Evolutionary conservation across 1,139 yeast species (phyloP).

Genomic region (Sugiyamaella pinicola): DNA sequence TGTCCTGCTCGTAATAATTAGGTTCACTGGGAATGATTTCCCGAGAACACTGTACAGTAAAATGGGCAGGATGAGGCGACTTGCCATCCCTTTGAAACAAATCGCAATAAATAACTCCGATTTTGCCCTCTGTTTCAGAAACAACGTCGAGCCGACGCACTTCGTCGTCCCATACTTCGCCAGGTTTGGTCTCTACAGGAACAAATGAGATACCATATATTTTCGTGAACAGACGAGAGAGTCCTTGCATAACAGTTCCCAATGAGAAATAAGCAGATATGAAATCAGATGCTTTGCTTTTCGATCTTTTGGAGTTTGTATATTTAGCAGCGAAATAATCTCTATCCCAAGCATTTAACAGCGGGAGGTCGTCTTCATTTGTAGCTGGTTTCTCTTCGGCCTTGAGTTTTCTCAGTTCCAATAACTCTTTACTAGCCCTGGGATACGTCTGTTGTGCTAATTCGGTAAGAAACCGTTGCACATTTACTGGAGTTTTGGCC

Average conservation of each 20-base stretch:
- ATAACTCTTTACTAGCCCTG: slow-evolving; percentile 63
- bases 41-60: slow-evolving; percentile 94
- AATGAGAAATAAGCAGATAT: slow-evolving; percentile 65
- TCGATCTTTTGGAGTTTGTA: slow-evolving; percentile 37
- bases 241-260: slow-evolving; percentile 84
- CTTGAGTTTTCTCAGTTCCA: slow-evolving; percentile 36
- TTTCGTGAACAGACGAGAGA: slow-evolving; percentile 65
- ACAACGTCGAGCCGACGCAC: slow-evolving; percentile 80
- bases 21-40: slow-evolving; percentile 58
- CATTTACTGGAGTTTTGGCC: slow-evolving; percentile 83
- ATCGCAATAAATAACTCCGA: slow-evolving; percentile 71
- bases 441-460: slow-evolving; percentile 56
- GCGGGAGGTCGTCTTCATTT: not conserved
- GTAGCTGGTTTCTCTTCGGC: slow-evolving; percentile 34
- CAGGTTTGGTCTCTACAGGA: slow-evolving; percentile 63
- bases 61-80: slow-evolving; percentile 82
- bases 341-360: slow-evolving; percentile 80
- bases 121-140: slow-evolving; percentile 57
- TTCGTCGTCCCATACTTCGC: slow-evolving; percentile 91
- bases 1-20: slow-evolving; percentile 26
- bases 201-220: slow-evolving; percentile 77
- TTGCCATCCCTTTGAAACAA: slow-evolving; percentile 64
- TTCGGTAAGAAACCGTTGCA: slow-evolving; percentile 63
- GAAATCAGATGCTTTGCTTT: slow-evolving; percentile 31
- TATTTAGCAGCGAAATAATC: slow-evolving; percentile 61